Conservation (phyloP, 164 flowering plant species). For the Protea cynaroides region DNA sequence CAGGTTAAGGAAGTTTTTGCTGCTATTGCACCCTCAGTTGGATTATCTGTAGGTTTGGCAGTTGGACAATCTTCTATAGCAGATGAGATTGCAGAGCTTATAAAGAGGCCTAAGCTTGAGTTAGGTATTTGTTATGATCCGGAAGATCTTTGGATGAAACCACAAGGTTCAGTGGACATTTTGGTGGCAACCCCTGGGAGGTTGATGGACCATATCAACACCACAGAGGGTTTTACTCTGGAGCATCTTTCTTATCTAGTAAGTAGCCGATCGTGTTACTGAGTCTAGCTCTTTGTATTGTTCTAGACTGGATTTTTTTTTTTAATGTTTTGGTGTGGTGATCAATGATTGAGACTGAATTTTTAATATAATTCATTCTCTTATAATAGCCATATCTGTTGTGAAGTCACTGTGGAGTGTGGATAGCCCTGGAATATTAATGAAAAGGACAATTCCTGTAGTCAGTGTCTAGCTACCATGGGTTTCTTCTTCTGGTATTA, state of each 20-base stretch:
- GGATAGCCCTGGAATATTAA: too few species aligned
- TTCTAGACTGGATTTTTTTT: neutral
- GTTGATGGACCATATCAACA: conserved; percentile 85
- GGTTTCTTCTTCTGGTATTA: too few species aligned
- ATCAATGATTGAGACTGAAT: too few species aligned
- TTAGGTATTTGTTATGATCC: conserved; percentile 68
- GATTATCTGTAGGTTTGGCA: conserved; percentile 85
- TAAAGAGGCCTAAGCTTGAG: conserved; percentile 56
- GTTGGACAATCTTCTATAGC: conserved; percentile 87
- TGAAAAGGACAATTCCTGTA: too few species aligned
- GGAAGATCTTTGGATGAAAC: conserved; percentile 30
- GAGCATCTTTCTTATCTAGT: conserved; percentile 89
- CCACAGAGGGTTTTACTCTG: conserved; percentile 82
- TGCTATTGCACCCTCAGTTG: conserved; percentile 84
- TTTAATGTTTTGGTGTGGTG: too few species aligned
- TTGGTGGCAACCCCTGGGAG: conserved; percentile 95
- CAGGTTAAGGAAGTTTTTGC: conserved; percentile 87
- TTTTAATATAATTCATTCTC: too few species aligned
- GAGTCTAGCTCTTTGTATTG: neutral
- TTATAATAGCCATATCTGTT: too few species aligned
- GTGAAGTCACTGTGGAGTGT: too few species aligned
- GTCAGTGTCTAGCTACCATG: too few species aligned
- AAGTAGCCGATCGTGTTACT: conserved; percentile 17
- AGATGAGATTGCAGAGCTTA: conserved; percentile 67
- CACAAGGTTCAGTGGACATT: conserved; percentile 73